Evolutionary conservation across 768 basidiomycete genomes (phyloP).

Genomic region (Sporobolomyces pararoseus): DNA sequence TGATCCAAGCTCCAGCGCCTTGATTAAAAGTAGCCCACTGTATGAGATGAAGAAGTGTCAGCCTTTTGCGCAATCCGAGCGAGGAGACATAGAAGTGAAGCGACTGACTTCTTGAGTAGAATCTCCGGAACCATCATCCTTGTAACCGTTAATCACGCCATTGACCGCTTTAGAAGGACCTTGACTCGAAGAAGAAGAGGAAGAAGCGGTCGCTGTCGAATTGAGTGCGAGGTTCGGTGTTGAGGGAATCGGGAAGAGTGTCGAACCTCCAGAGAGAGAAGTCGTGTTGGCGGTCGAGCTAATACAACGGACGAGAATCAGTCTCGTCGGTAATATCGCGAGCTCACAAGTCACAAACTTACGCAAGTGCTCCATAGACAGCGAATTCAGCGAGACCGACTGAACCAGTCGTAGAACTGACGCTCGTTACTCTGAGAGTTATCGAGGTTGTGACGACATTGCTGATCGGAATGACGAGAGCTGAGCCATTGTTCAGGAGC

Average conservation of each 20-base stretch:
- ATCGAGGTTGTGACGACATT: slow-evolving; percentile 1
- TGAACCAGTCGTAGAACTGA: background rate
- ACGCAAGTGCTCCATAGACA: background rate
- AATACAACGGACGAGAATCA: too few species aligned
- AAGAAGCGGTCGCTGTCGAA: slow-evolving; percentile 4
- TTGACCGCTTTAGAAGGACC: slow-evolving; percentile 17
- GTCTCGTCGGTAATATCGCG: too few species aligned
- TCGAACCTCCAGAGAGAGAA: background rate
- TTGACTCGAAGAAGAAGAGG: background rate
- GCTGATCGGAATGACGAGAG: slow-evolving; percentile 1
- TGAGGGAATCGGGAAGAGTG: background rate
- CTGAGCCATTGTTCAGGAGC: slow-evolving; percentile 25
- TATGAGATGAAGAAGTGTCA: too few species aligned
- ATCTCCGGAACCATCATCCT: slow-evolving; percentile 4
- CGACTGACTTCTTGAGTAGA: slow-evolving; percentile 3
- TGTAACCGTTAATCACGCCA: slow-evolving; percentile 26
- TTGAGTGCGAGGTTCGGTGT: slow-evolving; percentile 16
- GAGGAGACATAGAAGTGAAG: too few species aligned
- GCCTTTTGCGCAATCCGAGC: too few species aligned
- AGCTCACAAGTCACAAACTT: background rate
- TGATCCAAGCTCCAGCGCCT: slow-evolving; percentile 11
- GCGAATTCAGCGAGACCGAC: slow-evolving; percentile 19
- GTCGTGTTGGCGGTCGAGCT: background rate
- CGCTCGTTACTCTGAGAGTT: slow-evolving; percentile 12
- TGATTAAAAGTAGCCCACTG: slow-evolving; percentile 24